phyloP scores from a whole-genome alignment of 306 rosid genomes.

The Styphnolobium japonicum region DNA sequence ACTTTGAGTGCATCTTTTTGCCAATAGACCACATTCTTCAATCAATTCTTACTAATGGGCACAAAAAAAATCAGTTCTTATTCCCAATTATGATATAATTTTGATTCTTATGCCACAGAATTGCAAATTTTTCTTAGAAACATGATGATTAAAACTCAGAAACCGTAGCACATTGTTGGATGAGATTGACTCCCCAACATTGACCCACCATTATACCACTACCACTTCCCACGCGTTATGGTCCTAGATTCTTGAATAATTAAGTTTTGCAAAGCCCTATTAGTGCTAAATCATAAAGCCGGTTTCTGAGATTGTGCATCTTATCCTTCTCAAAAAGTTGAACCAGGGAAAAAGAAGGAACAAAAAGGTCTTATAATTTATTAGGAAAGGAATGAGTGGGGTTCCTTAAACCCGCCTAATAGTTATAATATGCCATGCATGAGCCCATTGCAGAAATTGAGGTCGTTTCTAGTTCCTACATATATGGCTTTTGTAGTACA shows the following conservation, averaged over 20 bases:
- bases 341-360: constrained; percentile 14
- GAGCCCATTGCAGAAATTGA: constrained; percentile 4
- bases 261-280: constrained; percentile 9
- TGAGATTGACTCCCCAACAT: constrained; percentile 13
- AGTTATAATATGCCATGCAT: background rate
- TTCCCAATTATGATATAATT: background rate
- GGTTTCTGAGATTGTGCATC: constrained; percentile 28
- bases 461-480: background rate
- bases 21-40: background rate
- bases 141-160: background rate
- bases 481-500: background rate
- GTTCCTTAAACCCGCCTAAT: background rate
- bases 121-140: background rate
- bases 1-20: background rate
- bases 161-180: constrained; percentile 27
- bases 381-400: constrained; percentile 23
- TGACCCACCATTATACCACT: constrained; percentile 26
- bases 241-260: constrained; percentile 38
- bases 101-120: background rate
- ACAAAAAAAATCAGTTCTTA: too few species aligned
- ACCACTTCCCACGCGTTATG: constrained; percentile 27
- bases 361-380: background rate
- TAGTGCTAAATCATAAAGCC: constrained; percentile 26
- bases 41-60: too few species aligned
- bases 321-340: constrained; percentile 31